These are phyloP conservation scores for Sisymbrium altissimum DNA, from an alignment of 345 rosid species.

Conservation along the genomic window DNA sequence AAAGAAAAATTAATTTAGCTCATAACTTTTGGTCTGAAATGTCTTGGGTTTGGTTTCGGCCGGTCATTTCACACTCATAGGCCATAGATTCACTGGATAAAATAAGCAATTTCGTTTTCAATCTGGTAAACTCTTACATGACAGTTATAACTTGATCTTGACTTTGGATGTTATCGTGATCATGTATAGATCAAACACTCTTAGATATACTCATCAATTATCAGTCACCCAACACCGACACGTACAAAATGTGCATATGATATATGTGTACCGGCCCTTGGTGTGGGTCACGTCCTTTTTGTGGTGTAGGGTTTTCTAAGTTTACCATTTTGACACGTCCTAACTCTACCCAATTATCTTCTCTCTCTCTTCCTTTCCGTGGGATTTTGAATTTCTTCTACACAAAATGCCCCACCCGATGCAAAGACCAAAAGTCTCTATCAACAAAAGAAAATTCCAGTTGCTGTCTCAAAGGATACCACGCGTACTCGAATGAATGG, in stretches of 20 bases:
- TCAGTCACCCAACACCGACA: conserved; percentile 14
- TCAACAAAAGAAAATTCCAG: conserved; percentile 21
- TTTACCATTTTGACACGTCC: conserved; percentile 26
- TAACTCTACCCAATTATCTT: neutral
- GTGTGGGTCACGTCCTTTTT: conserved; percentile 23
- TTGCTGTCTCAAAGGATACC: conserved; percentile 4
- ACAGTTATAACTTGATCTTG: neutral
- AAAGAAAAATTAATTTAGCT: neutral
- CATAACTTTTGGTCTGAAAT: neutral
- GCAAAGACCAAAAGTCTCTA: conserved; percentile 2
- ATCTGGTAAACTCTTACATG: neutral
- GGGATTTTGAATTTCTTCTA: conserved; percentile 15
- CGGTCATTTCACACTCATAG: neutral
- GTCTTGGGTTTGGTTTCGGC: neutral
- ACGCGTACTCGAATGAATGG: conserved; percentile 22
- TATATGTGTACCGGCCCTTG: neutral
- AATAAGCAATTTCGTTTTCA: neutral
- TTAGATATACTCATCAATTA: neutral
- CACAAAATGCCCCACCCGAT: conserved; percentile 1
- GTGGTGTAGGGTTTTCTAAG: conserved; percentile 10
- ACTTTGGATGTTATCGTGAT: conserved; percentile 2
- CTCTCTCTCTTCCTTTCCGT: conserved; percentile 24
- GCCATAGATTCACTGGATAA: neutral
- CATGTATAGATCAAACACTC: conserved; percentile 13
- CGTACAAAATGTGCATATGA: conserved; percentile 10